A percentile compares a stretch with the other conserved stretches of the same genome.
phyloP scores from a whole-genome alignment of 768 basidiomycete species.

The Crucibulum laeve region DNA sequence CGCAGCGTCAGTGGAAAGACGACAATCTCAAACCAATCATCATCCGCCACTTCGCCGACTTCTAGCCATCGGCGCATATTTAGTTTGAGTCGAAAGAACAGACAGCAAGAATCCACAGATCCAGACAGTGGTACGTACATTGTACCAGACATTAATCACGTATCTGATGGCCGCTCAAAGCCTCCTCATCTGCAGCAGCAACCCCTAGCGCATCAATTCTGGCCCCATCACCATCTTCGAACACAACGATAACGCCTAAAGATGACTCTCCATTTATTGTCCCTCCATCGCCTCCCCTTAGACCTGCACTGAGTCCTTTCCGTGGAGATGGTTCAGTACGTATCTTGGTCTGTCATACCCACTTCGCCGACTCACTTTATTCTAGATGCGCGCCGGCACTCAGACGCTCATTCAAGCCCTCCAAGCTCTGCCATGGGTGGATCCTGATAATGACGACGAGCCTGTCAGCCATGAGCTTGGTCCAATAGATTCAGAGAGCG shows the following conservation, averaged over 20 bases:
- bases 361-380: conserved; percentile 5
- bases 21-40: conserved; percentile 21
- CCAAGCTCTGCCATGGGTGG: conserved; percentile 79
- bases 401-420: conserved; percentile 88
- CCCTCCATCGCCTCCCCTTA: conserved; percentile 63
- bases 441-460: conserved; percentile 69
- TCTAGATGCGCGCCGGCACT: conserved; percentile 81
- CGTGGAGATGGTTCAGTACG: conserved; percentile 70
- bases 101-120: conserved; percentile 36
- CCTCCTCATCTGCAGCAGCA: conserved; percentile 14
- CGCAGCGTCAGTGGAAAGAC: conserved; percentile 47
- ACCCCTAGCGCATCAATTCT: conserved; percentile 27
- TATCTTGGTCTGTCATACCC: conserved; percentile 11
- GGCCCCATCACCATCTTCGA: conserved; percentile 11
- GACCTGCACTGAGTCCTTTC: conserved; percentile 49
- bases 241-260: conserved; percentile 8
- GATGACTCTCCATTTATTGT: conserved; percentile 59
- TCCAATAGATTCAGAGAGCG: conserved; percentile 54
- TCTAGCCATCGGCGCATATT: conserved; percentile 46
- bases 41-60: conserved; percentile 26
- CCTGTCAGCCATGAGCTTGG: conserved; percentile 34
- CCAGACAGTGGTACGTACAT: conserved; percentile 23
- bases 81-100: conserved; percentile 50
- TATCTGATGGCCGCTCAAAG: conserved; percentile 1
- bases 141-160: neutral